These are phyloP conservation scores for Phytophthora hybrid DNA, from an alignment of 352 stramenopile species.

Conservation along the genomic window DNA sequence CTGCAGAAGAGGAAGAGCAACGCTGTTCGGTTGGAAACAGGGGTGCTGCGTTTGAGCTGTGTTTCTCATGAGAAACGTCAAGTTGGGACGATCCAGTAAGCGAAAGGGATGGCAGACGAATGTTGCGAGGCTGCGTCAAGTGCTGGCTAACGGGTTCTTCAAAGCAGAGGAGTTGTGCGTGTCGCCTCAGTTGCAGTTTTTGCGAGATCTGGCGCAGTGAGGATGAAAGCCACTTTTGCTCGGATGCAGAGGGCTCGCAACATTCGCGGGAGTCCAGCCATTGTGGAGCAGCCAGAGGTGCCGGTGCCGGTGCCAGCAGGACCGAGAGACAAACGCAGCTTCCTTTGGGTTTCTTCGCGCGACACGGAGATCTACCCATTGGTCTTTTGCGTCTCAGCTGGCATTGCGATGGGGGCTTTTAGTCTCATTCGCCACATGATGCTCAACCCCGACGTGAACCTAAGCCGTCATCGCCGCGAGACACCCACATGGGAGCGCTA, in stretches of 20 bases:
- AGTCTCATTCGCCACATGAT: conserved; percentile 31
- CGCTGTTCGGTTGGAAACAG: too few species aligned
- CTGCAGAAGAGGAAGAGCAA: too few species aligned
- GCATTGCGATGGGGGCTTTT: conserved; percentile 27
- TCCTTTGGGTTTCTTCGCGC: conserved; percentile 39
- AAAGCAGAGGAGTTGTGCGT: background rate
- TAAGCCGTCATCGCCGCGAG: conserved; percentile 38
- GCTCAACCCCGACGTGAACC: conserved; percentile 45
- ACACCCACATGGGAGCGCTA: conserved; percentile 44
- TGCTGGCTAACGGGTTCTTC: background rate
- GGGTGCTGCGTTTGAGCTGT: background rate
- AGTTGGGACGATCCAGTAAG: background rate
- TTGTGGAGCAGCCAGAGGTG: conserved; percentile 33
- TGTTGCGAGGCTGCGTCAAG: conserved; percentile 10
- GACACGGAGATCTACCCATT: conserved; percentile 46
- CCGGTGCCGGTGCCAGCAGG: conserved; percentile 33
- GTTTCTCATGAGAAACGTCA: background rate
- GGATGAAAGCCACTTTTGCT: conserved; percentile 28
- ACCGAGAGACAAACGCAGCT: conserved; percentile 23
- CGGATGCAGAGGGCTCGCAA: conserved; percentile 28
- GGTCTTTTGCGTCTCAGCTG: conserved; percentile 38
- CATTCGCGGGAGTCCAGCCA: conserved; percentile 1
- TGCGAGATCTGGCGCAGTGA: background rate
- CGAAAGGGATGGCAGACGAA: conserved; percentile 1
- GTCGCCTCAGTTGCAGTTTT: conserved; percentile 9